Conservation (phyloP, 208 protist species). For the Leishmania arabica region DNA sequence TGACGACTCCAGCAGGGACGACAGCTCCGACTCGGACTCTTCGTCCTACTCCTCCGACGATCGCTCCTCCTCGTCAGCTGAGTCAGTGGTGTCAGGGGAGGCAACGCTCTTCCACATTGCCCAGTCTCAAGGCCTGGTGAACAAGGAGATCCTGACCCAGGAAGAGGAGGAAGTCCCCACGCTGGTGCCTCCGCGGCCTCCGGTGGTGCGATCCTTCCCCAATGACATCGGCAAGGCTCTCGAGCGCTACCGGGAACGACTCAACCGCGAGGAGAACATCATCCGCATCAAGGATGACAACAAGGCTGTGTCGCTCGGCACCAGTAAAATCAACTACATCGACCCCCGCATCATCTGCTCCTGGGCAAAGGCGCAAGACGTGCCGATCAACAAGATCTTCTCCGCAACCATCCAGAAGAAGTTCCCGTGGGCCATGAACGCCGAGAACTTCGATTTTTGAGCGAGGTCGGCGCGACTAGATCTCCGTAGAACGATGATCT, state of each 20-base stretch:
- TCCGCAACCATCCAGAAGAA: conserved; percentile 97
- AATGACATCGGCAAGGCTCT: conserved; percentile 68
- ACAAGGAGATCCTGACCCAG: conserved; percentile 38
- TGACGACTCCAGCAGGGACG: conserved; percentile 24
- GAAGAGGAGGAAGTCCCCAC: conserved; percentile 49
- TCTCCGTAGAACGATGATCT: not conserved
- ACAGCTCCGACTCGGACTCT: conserved; percentile 17
- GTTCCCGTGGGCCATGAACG: conserved; percentile 97
- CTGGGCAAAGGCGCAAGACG: conserved; percentile 94
- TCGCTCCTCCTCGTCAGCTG: conserved; percentile 10
- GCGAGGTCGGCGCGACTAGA: not conserved
- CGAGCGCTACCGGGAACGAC: conserved; percentile 64
- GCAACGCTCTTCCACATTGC: conserved; percentile 70
- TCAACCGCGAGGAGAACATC: conserved; percentile 85
- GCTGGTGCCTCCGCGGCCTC: conserved; percentile 68
- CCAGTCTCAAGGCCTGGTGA: conserved; percentile 50
- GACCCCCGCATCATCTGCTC: conserved; percentile 98
- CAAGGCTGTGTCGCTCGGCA: conserved; percentile 94
- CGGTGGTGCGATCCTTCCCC: conserved; percentile 72
- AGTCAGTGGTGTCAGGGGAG: conserved; percentile 31
- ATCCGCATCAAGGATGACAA: conserved; percentile 91
- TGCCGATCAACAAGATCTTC: conserved; percentile 98
- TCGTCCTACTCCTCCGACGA: conserved; percentile 5
- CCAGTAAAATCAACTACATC: conserved; percentile 99
- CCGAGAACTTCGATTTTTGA: conserved; percentile 81